Conservation (phyloP, 2,329 filamentous ascomycete genomes). For the Fusarium illudens region DNA sequence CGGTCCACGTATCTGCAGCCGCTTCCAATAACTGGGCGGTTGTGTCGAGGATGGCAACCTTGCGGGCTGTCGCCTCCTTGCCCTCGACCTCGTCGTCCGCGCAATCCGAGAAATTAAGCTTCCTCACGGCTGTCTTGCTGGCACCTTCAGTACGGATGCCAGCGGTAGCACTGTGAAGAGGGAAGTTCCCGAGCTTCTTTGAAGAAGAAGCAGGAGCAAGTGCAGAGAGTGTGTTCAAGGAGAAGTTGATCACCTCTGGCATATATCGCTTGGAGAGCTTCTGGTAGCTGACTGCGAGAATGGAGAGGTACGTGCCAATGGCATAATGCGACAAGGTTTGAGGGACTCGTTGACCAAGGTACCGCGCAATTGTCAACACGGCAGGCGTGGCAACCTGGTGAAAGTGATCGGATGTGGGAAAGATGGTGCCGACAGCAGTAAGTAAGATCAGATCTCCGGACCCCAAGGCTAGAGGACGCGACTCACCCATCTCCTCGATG, state of each 20-base stretch:
- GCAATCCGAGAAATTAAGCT: conserved; percentile 69
- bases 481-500: conserved; percentile 64
- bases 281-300: conserved; percentile 84
- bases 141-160: conserved; percentile 60
- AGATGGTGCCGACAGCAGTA: conserved; percentile 83
- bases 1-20: conserved; percentile 77
- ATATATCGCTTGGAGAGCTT: conserved; percentile 84
- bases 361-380: conserved; percentile 83
- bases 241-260: conserved; percentile 86
- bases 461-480: conserved; percentile 61
- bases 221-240: conserved; percentile 74
- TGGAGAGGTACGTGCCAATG: conserved; percentile 80
- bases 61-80: conserved; percentile 48
- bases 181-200: conserved; percentile 64
- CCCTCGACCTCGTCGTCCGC: conserved; percentile 49
- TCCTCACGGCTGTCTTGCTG: conserved; percentile 54
- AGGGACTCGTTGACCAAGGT: conserved; percentile 80
- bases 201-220: conserved; percentile 66
- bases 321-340: conserved; percentile 71
- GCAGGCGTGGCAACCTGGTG: conserved; percentile 94
- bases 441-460: conserved; percentile 83
- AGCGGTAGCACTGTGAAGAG: conserved; percentile 64
- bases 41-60: conserved; percentile 68
- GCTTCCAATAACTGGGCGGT: conserved; percentile 71
- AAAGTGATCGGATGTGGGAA: conserved; percentile 96